Evolutionary conservation across 2,329 filamentous ascomycete species (phyloP).

Genomic region (Trichoderma gracile): DNA sequence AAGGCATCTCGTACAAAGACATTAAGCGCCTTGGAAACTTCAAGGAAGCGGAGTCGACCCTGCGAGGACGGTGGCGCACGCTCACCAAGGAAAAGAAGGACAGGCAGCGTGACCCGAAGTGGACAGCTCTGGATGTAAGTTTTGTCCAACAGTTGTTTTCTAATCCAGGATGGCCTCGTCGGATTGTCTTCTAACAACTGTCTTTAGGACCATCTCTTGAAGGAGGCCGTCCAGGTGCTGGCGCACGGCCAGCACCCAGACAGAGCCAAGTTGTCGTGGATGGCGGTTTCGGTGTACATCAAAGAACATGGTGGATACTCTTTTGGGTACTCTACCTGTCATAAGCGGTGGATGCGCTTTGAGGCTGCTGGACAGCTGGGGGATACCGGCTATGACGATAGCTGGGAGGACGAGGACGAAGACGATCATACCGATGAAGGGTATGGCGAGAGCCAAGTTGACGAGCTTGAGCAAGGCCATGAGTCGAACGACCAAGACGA

Average conservation of each 20-base stretch:
- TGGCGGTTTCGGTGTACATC: slow-evolving; percentile 57
- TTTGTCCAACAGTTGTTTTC: not conserved
- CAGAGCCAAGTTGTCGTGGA: slow-evolving; percentile 54
- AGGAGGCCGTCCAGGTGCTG: slow-evolving; percentile 45
- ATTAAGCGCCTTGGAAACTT: slow-evolving; percentile 60
- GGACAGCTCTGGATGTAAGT: slow-evolving; percentile 64
- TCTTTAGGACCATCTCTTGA: slow-evolving; percentile 39
- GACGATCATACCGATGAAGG: not conserved
- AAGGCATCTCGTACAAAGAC: slow-evolving; percentile 64
- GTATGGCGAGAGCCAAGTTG: not conserved
- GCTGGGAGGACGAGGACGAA: not conserved
- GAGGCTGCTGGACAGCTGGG: not conserved
- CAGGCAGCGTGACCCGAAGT: slow-evolving; percentile 65
- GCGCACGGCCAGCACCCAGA: slow-evolving; percentile 35
- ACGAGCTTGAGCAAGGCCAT: no score
- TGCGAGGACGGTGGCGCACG: slow-evolving; percentile 66
- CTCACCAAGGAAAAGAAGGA: slow-evolving; percentile 64
- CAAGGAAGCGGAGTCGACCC: slow-evolving; percentile 67
- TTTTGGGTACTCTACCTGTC: slow-evolving; percentile 61
- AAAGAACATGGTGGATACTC: slow-evolving; percentile 54
- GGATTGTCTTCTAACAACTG: not conserved
- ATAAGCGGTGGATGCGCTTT: slow-evolving; percentile 56
- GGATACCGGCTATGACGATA: not conserved
- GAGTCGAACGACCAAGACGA: not conserved
- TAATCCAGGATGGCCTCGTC: not conserved